Base-by-base conservation (phyloP, 129 eudicot species). In the Kitagawia praeruptora region DNA sequence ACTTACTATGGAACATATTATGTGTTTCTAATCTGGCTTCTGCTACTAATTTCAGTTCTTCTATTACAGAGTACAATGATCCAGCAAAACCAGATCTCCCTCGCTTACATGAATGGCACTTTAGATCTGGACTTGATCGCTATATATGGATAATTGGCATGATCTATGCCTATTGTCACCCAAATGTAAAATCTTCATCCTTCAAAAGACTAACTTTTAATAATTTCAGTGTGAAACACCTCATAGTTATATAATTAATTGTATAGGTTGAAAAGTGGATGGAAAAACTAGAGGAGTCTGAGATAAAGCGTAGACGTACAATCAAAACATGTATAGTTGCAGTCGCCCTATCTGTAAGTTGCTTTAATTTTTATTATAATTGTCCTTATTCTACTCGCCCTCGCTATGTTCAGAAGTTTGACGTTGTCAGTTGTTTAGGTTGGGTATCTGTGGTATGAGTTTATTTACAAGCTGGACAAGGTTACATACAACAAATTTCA, bases 81-180 rank as follows among this genome's bases (percentile, higher is more conserved):
- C 98, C 98, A 75, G 98, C 91, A 80, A 91, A 93, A 85, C 98
- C 97, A 49, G 90, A 91, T 77, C 95, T 93, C 45, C 97, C 97
- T 79, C 88, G 90, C 49, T 82, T 93, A 84, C 95, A 91, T 81
- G 98, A 93, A 85, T 93, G 98, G 98, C 97, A 93, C 77, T 93
- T 93, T 80, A 86, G 98, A 85, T 93, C 98, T 79, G 97, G 98
- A 71, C 97, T 93, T 75, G 98, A 93, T 85, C 97, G 98, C 27
- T 91, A 93, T 58, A 91, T 93, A 81, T 93, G 98, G 98, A 93
- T 93, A 78, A 85, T 93, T 79, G 98, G 98, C 76, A 93, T 93
- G 98, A 89, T 93, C 75, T 91, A 91, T 80, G 98, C 98, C 51
- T 93, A 91, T 80, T 91, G 88, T 82, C 97, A 91, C 80, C 98